Evolutionary conservation across 108 stramenopile genomes (phyloP).

Genomic region (Nitzschia sp.): DNA sequence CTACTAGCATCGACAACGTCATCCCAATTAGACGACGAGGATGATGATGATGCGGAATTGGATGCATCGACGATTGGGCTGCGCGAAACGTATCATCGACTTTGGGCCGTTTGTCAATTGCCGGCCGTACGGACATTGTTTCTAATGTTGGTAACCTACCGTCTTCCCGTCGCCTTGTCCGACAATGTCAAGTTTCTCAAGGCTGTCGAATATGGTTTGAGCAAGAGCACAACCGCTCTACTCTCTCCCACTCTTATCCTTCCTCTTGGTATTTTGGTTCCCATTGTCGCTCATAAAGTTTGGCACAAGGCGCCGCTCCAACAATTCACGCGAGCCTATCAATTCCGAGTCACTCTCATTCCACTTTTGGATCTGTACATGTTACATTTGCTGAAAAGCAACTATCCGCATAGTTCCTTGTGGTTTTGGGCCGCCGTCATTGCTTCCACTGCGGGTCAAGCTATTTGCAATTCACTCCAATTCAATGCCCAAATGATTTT

Average conservation of each 20-base stretch:
- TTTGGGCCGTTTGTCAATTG: slow-evolving; percentile 83
- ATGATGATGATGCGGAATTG: slow-evolving; percentile 81
- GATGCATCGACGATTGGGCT: slow-evolving; percentile 86
- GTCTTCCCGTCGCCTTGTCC: slow-evolving; percentile 77
- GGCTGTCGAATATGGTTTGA: slow-evolving; percentile 83
- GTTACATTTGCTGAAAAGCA: slow-evolving; percentile 48
- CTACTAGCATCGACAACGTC: slow-evolving; percentile 2
- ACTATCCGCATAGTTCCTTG: slow-evolving; percentile 24
- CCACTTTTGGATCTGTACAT: slow-evolving; percentile 79
- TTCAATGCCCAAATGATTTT: slow-evolving; percentile 99
- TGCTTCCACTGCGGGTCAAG: slow-evolving; percentile 85
- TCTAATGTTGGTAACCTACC: slow-evolving; percentile 88
- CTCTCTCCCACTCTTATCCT: slow-evolving; percentile 83
- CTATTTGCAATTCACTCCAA: slow-evolving; percentile 86
- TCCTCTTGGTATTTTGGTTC: slow-evolving; percentile 86
- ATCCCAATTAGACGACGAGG: slow-evolving; percentile 36
- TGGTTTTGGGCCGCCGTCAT: slow-evolving; percentile 75
- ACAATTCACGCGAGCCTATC: slow-evolving; percentile 86
- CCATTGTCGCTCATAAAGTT: slow-evolving; percentile 73
- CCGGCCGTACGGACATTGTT: slow-evolving; percentile 85
- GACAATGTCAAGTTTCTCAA: slow-evolving; percentile 93
- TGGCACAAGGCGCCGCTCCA: slow-evolving; percentile 74
- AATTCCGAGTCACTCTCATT: slow-evolving; percentile 78
- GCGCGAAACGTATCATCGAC: slow-evolving; percentile 81
- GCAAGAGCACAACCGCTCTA: slow-evolving; percentile 83